Evolutionary conservation across 257 asterid genomes (phyloP), one percentile per base, ranked within the genome.

Genomic region (Primulina huaijiensis): DNA sequence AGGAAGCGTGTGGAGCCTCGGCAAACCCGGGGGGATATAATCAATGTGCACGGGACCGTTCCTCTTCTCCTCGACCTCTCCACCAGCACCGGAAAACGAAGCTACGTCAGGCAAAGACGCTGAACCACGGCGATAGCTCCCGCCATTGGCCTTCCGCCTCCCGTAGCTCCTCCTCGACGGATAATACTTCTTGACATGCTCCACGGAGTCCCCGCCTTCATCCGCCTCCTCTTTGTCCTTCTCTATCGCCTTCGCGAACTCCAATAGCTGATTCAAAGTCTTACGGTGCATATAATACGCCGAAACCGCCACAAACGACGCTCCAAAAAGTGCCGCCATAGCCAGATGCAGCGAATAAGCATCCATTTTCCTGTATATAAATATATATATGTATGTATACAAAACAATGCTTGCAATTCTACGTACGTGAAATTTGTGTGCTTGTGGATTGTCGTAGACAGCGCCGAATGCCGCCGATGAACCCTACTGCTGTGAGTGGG

Each of bases 311-410:
- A 87, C 90, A 50, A 82, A 64, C 34, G 92, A 87, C 7, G 90
- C 92, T 58, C 92, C 92, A 10, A 87, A 80, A 20, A 87, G 83
- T 53, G 92, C 92, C 72, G 92, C 92, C 90, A 84, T 74, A 19
- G 93, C 90, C 30, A 87, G 81, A 46, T 87, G 90, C 70, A 82
- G 64, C 12, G 88, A 68, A 43, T 82, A 82, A 38, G 82, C 46
- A 55, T 87, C 92, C 92, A 87, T 87, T 43, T 30, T 62, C 10
- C 10, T 16, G 58, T 25, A 17, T 61, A 11, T 55, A 27, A 19
- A 27, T 6, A 6, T 55, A 27, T 29, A 27, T 6, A 6, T 33
- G 17, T 31, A 19, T 69, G 4, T 62, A 37, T 19, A 38, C 11
- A 14, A 6, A 33, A 34, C 25, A 31, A 16, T 31, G 64, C 27